Evolutionary conservation across 495 filamentous ascomycete genomes (phyloP), one percentile per base, ranked within the genome.

Genomic region (Penicillium nucicola): DNA sequence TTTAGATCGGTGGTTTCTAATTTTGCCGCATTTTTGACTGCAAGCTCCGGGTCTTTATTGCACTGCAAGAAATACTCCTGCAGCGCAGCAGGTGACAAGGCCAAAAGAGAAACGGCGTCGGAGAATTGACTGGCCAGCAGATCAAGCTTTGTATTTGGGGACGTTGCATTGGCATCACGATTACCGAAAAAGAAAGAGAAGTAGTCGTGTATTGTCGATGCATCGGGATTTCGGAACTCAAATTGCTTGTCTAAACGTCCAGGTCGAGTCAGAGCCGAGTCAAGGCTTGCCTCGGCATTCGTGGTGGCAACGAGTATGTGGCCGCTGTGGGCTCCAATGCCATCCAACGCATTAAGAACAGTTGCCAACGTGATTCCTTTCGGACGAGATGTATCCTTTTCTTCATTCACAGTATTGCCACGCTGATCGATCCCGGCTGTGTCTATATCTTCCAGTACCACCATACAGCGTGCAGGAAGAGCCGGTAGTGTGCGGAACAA

Each of bases 401-500:
- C 20, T 22, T 22, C 20, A 5, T 22, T 22, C 20, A 22, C 20
- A 3, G 20, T 22, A 22, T 22, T 22, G 2, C 20, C 20, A 22
- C 20, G 20, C 20, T 22, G 23, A 28, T 28, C 23, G 9, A 38
- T 38, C 33, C 33, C 13, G 8, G 45, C 23, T 1, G 11, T 25
- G 18, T 48, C 45, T 13, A 48, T 30, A 31, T 48, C 45, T 33
- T 48, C 45, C 4, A 48, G 35, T 15, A 48, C 11, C n/a, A 48
- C 34, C 12, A 48, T 19, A 14, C 33, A 38, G 19, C 20, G 45
- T 28, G 22, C 23, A 28, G 23, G 23, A 28, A 8, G 23, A 8
- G 23, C 18, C 4, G 45, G 45, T 9, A 48, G 33, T 14, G 33
- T 38, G 12, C 33, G 22, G 30, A 48, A 48, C 12, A 48, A 17